phyloP scores from a whole-genome alignment of 805 yeast genomes.

The Hermanozyma aechmeae region DNA sequence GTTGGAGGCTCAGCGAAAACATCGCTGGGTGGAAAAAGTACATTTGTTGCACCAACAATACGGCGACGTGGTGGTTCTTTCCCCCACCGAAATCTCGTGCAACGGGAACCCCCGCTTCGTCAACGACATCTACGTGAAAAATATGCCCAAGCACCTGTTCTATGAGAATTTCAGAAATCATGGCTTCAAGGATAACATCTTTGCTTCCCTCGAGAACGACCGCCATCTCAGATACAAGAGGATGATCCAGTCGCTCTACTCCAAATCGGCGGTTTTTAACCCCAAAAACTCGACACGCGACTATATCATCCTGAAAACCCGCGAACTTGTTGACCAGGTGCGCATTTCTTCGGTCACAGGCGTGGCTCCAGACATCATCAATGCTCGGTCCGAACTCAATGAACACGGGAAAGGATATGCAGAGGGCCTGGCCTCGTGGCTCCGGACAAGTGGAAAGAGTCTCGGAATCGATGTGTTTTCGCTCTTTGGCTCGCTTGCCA shows the following conservation, averaged over 20 bases:
- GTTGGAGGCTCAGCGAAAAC: constrained; percentile 35
- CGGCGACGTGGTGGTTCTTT: constrained; percentile 54
- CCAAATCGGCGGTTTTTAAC: constrained; percentile 24
- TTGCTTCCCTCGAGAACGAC: constrained; percentile 36
- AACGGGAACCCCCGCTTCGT: constrained; percentile 39
- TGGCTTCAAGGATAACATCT: constrained; percentile 45
- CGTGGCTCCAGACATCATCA: constrained; percentile 21
- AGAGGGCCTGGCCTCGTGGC: constrained; percentile 19
- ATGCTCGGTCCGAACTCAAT: constrained; percentile 21
- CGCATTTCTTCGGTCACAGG: constrained; percentile 21
- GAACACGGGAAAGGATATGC: constrained; percentile 25
- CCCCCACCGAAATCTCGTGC: constrained; percentile 55
- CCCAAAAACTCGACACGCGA: constrained; percentile 18
- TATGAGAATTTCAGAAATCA: constrained; percentile 54
- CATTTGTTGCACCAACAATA: constrained; percentile 43
- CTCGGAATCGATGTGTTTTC: neutral
- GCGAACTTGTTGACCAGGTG: constrained; percentile 20
- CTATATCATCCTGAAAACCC: constrained; percentile 17
- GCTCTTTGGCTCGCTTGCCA: constrained; percentile 55
- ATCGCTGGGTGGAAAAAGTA: constrained; percentile 17
- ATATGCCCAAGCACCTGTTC: constrained; percentile 49
- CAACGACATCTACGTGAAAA: constrained; percentile 46
- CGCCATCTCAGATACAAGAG: constrained; percentile 19
- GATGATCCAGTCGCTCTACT: constrained; percentile 22
- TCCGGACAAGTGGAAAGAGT: constrained; percentile 9